These are phyloP conservation scores for Penicillium psychrosexuale DNA, from an alignment of 2,329 filamentous ascomycete species.

Conservation along the genomic window DNA sequence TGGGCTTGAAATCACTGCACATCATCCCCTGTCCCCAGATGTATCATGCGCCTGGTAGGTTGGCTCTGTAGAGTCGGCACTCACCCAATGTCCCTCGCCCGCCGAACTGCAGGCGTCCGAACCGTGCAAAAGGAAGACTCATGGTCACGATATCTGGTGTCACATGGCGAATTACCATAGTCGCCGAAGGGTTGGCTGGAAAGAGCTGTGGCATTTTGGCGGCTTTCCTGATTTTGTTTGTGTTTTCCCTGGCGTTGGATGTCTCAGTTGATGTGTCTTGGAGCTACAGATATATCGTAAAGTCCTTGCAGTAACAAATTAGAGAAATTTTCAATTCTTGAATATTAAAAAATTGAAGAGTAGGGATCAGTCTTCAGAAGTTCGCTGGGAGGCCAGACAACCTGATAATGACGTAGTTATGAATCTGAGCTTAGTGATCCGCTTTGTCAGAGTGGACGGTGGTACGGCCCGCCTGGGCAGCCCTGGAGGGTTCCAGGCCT, in stretches of 20 bases:
- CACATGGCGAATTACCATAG: constrained; percentile 87
- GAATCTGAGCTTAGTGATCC: neutral
- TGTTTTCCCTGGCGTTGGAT: constrained; percentile 12
- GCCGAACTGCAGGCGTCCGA: constrained; percentile 76
- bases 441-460: neutral
- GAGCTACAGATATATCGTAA: neutral
- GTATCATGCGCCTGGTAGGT: constrained; percentile 2
- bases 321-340: neutral
- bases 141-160: constrained; percentile 65
- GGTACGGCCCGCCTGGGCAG: no score
- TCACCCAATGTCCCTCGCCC: constrained; percentile 81
- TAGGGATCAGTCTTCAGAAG: neutral
- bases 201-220: constrained; percentile 51
- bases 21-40: neutral
- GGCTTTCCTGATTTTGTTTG: neutral
- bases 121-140: constrained; percentile 74
- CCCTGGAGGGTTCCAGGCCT: no score
- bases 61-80: constrained; percentile 23
- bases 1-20: neutral
- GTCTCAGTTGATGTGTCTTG: constrained; percentile 3
- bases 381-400: neutral
- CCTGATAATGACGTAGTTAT: neutral
- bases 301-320: no score
- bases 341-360: neutral
- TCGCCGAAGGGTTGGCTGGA: constrained; percentile 68